phyloP scores from a whole-genome alignment of 495 filamentous ascomycete genomes.

The Hypoxylon rickii region DNA sequence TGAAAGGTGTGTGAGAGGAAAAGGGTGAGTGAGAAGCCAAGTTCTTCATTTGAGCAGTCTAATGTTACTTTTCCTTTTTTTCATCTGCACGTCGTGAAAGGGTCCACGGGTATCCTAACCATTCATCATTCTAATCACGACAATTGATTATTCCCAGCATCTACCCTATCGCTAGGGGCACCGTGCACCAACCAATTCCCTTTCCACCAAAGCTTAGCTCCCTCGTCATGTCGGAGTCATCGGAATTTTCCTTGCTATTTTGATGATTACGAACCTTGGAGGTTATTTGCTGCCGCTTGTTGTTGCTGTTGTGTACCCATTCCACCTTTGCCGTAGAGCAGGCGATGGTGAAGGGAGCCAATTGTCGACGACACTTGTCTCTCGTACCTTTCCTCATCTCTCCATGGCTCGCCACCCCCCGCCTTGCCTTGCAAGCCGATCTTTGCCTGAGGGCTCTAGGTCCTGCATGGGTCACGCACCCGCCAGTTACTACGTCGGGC shows the following conservation, averaged over 20 bases:
- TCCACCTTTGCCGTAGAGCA: constrained; percentile 2
- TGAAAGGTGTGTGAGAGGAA: background rate
- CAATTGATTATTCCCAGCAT: constrained; percentile 14
- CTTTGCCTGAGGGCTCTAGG: constrained; percentile 31
- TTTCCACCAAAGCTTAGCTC: constrained; percentile 28
- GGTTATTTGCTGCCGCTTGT: background rate
- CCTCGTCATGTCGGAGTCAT: constrained; percentile 11
- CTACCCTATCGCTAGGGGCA: background rate
- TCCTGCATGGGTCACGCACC: constrained; percentile 34
- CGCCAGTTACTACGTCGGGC: constrained; percentile 31
- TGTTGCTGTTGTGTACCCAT: constrained; percentile 21
- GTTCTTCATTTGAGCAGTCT: background rate
- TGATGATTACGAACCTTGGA: constrained; percentile 10
- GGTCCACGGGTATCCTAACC: background rate
- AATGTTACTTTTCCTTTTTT: constrained; percentile 10
- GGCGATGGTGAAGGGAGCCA: constrained; percentile 20
- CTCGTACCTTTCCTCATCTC: constrained; percentile 2
- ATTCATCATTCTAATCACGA: constrained; percentile 2
- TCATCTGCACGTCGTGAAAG: constrained; percentile 10
- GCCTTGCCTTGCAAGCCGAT: constrained; percentile 22
- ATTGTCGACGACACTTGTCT: constrained; percentile 14
- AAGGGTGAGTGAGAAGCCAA: too few species aligned
- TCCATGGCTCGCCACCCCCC: constrained; percentile 8
- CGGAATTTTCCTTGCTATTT: constrained; percentile 24
- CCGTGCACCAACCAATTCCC: constrained; percentile 23